These are phyloP conservation scores for Tylopilus intermedius DNA, from an alignment of 768 basidiomycete genomes.

Conservation along the genomic window DNA sequence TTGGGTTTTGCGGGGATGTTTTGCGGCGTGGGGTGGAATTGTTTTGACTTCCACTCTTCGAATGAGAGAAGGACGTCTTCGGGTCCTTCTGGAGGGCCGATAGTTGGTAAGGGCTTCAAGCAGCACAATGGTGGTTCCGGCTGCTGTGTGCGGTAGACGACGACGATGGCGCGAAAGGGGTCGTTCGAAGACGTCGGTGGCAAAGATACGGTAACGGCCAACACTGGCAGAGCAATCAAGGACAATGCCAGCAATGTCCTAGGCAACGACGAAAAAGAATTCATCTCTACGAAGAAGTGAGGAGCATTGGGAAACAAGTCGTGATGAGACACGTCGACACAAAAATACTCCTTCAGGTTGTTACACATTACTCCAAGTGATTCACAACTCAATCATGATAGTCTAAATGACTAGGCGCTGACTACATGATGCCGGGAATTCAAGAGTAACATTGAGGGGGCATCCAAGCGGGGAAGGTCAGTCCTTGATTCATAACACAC, in stretches of 20 bases:
- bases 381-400: neutral
- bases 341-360: too few relatives aligned
- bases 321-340: constrained; percentile 5
- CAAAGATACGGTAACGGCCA: constrained; percentile 25
- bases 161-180: constrained; percentile 54
- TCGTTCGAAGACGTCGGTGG: constrained; percentile 45
- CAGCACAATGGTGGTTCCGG: constrained; percentile 65
- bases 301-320: constrained; percentile 10
- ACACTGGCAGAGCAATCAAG: constrained; percentile 31
- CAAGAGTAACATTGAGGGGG: neutral
- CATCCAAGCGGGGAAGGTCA: too few relatives aligned
- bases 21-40: constrained; percentile 38
- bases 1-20: constrained; percentile 16
- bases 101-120: constrained; percentile 44
- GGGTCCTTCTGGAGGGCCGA: constrained; percentile 39
- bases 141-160: constrained; percentile 38
- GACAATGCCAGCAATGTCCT: constrained; percentile 27
- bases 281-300: constrained; percentile 7
- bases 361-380: neutral
- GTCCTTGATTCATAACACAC: neutral
- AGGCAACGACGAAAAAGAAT: constrained; percentile 5
- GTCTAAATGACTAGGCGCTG: too few relatives aligned
- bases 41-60: constrained; percentile 83
- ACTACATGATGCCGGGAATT: too few relatives aligned
- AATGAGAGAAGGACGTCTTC: constrained; percentile 73